Evolutionary conservation across 495 filamentous ascomycete species (phyloP).

Genomic region (Bryoglossum gracile): DNA sequence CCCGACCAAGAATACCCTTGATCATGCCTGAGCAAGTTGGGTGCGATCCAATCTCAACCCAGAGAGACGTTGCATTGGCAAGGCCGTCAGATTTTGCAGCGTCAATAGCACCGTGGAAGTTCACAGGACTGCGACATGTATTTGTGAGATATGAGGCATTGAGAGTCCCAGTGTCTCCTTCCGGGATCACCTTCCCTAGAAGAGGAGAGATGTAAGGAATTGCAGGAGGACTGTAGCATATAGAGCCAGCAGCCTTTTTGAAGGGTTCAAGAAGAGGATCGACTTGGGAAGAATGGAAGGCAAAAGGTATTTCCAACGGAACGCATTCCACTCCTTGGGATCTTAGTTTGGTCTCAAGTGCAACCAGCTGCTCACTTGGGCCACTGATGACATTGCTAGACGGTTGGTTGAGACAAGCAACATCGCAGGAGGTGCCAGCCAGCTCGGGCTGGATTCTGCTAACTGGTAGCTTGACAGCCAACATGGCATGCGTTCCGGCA

Average conservation of each 20-base stretch:
- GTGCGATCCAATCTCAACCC: not conserved
- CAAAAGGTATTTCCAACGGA: constrained; percentile 46
- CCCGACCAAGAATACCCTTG: not conserved
- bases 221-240: not conserved
- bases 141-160: not conserved
- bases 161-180: not conserved
- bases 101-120: not conserved
- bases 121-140: not conserved
- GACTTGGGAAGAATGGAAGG: not conserved
- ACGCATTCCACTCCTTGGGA: constrained; percentile 54
- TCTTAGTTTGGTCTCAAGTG: constrained; percentile 50
- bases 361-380: constrained; percentile 38
- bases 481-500: constrained; percentile 62
- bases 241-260: not conserved
- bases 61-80: not conserved
- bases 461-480: constrained; percentile 44
- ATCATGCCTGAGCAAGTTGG: not conserved
- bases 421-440: constrained; percentile 26
- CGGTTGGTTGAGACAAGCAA: constrained; percentile 57
- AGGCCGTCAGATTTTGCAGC: not conserved
- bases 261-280: not conserved
- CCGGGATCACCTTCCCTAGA: not conserved
- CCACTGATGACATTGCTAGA: constrained; percentile 56
- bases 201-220: not conserved
- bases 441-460: constrained; percentile 31